Percentiles rank a stretch among this genome's conserved stretches.
Evolutionary conservation across 208 protist genomes (phyloP).

Genomic region (Acanthamoeba castellanii): DNA sequence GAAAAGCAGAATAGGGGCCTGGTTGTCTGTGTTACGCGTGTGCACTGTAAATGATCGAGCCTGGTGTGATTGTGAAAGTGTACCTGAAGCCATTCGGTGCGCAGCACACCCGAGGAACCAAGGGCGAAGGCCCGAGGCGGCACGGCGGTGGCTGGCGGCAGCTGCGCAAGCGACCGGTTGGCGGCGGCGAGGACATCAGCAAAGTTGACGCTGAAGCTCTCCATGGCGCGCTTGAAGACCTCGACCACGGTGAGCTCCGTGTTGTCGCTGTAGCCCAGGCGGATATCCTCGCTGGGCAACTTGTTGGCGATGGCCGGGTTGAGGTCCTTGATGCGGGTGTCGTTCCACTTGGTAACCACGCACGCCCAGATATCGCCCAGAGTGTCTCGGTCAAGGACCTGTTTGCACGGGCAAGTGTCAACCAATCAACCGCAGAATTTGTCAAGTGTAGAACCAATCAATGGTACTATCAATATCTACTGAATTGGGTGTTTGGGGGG

Average conservation of each 20-base stretch:
- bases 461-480: too few species aligned
- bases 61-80: not conserved
- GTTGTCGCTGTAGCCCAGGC: not conserved
- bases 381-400: not conserved
- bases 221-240: not conserved
- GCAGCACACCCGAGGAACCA: not conserved
- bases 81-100: not conserved
- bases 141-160: not conserved
- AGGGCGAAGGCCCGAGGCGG: not conserved
- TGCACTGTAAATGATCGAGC: too few species aligned
- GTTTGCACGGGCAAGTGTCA: not conserved
- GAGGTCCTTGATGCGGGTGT: not conserved
- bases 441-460: too few species aligned
- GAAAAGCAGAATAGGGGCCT: too few species aligned
- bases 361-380: conserved; percentile 22
- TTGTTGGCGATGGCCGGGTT: conserved; percentile 55
- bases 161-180: not conserved
- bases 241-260: not conserved
- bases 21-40: too few species aligned
- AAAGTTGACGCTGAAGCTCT: not conserved
- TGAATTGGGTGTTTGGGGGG: too few species aligned
- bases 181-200: not conserved
- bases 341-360: not conserved
- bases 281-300: not conserved
- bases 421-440: too few species aligned